These are phyloP conservation scores for Choiromyces venosus DNA, from an alignment of 495 filamentous ascomycete genomes.

Conservation along the genomic window DNA sequence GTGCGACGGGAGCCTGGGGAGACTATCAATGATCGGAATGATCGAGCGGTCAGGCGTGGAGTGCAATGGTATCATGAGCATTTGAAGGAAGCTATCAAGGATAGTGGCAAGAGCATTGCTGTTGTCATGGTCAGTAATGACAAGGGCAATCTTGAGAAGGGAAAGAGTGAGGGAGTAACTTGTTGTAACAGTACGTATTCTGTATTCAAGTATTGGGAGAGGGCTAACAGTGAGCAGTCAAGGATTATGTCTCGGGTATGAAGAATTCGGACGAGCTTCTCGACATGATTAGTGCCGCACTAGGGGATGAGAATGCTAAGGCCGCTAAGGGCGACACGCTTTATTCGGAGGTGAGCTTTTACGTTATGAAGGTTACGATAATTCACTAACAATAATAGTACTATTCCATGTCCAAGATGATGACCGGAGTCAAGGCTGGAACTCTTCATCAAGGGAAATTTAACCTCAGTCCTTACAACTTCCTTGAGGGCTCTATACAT, in stretches of 20 bases:
- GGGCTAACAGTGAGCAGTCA: constrained; percentile 47
- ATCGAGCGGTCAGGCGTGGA: constrained; percentile 79
- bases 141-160: constrained; percentile 75
- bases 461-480: constrained; percentile 96
- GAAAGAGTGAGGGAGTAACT: constrained; percentile 65
- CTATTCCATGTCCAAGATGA: constrained; percentile 84
- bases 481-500: constrained; percentile 84
- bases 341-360: constrained; percentile 52
- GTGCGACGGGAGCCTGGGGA: constrained; percentile 68
- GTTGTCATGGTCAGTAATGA: constrained; percentile 95
- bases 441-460: constrained; percentile 89
- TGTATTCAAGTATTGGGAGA: constrained; percentile 15
- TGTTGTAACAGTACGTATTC: constrained; percentile 39
- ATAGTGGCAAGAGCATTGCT: constrained; percentile 52
- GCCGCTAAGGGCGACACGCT: constrained; percentile 61
- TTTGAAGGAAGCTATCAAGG: constrained; percentile 52
- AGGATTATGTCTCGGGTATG: constrained; percentile 73
- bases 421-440: constrained; percentile 80
- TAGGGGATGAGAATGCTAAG: constrained; percentile 60
- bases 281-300: constrained; percentile 85
- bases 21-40: constrained; percentile 93
- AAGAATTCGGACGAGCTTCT: constrained; percentile 76
- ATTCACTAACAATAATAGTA: constrained; percentile 50
- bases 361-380: not conserved
- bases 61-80: constrained; percentile 87